Evolutionary conservation across 1,139 yeast genomes (phyloP).

Genomic region (Hansenula lynferdii): DNA sequence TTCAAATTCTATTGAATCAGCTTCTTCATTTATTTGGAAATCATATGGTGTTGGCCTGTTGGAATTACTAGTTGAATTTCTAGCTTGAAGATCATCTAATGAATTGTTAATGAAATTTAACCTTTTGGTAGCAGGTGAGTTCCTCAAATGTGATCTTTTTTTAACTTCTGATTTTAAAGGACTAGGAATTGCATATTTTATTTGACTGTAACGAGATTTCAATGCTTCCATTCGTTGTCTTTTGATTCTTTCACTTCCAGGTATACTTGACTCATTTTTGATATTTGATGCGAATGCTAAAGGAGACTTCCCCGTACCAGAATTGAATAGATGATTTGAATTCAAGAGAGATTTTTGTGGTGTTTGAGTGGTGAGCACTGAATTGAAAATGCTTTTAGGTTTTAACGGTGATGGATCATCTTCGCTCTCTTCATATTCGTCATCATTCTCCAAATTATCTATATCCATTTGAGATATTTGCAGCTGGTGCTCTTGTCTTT

Average conservation of each 20-base stretch:
- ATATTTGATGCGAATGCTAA: too few species aligned
- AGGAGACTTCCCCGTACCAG: too few species aligned
- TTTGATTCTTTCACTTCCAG: constrained; percentile 30
- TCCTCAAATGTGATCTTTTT: neutral
- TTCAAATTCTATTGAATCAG: neutral
- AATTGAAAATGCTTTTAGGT: constrained; percentile 3
- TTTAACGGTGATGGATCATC: constrained; percentile 17
- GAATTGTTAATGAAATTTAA: neutral
- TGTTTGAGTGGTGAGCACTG: constrained; percentile 7
- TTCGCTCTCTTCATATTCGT: too few species aligned
- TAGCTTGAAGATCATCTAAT: too few species aligned
- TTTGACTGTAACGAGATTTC: constrained; percentile 27
- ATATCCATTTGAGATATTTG: neutral
- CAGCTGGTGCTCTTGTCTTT: constrained; percentile 7
- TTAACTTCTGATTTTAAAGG: constrained; percentile 15
- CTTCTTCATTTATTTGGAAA: too few species aligned
- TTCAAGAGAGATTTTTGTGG: constrained; percentile 8
- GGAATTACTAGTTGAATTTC: too few species aligned
- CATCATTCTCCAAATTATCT: too few species aligned
- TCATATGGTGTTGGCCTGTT: too few species aligned
- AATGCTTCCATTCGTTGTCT: constrained; percentile 28
- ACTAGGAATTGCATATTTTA: constrained; percentile 30
- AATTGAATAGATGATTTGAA: neutral
- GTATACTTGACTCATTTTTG: constrained; percentile 21
- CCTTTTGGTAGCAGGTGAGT: neutral